Percentiles rank a stretch among this genome's conserved stretches.
phyloP scores from a whole-genome alignment of 352 stramenopile genomes.

The Blastocystis sp. region DNA sequence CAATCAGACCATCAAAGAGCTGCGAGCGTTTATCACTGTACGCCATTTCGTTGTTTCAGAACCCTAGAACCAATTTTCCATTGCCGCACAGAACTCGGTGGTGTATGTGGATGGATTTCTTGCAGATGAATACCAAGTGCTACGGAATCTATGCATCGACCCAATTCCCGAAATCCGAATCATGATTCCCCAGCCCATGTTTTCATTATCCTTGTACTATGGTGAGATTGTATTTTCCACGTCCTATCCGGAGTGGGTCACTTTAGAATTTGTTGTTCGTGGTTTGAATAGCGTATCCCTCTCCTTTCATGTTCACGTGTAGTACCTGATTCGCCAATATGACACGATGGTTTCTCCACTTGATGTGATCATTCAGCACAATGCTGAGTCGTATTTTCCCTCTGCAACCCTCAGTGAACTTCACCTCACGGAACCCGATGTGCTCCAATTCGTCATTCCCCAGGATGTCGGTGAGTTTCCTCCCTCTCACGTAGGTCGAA shows the following conservation, averaged over 20 bases:
- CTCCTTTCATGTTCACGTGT: neutral
- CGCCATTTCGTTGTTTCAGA: neutral
- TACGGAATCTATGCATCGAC: neutral
- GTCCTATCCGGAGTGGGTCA: neutral
- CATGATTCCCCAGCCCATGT: neutral
- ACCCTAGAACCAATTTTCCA: neutral
- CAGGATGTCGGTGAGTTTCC: neutral
- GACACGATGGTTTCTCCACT: neutral
- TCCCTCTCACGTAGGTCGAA: neutral
- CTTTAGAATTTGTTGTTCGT: neutral
- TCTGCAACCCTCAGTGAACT: neutral
- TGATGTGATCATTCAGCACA: neutral
- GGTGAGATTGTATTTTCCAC: neutral
- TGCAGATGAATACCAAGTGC: neutral
- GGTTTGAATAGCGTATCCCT: conserved; percentile 14
- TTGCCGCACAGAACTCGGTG: neutral
- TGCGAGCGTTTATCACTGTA: neutral
- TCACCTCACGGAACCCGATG: neutral
- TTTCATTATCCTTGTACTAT: neutral
- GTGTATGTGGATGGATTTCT: conserved; percentile 8
- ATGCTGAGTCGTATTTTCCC: neutral
- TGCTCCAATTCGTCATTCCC: neutral
- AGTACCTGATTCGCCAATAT: conserved; percentile 34
- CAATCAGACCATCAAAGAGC: neutral
- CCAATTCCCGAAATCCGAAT: neutral